Conservation (phyloP, 768 basidiomycete genomes). For the Amanita polypyramis region DNA sequence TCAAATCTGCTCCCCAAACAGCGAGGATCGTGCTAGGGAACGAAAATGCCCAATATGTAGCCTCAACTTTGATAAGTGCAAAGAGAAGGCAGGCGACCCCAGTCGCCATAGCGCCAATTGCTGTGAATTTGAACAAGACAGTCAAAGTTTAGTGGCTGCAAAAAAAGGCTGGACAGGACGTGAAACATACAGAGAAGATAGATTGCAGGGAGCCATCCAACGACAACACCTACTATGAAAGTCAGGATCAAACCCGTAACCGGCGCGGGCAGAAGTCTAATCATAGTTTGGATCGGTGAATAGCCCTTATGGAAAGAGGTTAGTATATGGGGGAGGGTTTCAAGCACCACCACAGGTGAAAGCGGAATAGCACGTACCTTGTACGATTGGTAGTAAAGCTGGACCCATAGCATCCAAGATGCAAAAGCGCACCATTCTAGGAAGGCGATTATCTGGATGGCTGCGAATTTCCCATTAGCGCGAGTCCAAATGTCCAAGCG, state of each 20-base stretch:
- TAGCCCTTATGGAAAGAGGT: too few species aligned
- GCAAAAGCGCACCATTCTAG: constrained; percentile 47
- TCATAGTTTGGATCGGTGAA: constrained; percentile 47
- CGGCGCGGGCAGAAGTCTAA: constrained; percentile 66
- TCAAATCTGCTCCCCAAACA: constrained; percentile 73
- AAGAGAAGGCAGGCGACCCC: constrained; percentile 50
- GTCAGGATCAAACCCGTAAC: constrained; percentile 57
- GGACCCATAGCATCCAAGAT: constrained; percentile 31
- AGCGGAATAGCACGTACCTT: not conserved
- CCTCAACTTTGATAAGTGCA: constrained; percentile 48
- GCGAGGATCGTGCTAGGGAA: constrained; percentile 58
- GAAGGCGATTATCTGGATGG: constrained; percentile 46
- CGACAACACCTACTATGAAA: constrained; percentile 47
- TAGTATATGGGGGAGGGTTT: too few species aligned
- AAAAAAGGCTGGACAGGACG: too few species aligned
- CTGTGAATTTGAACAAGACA: not conserved
- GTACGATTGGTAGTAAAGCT: constrained; percentile 11
- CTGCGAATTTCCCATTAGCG: constrained; percentile 46
- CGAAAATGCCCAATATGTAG: constrained; percentile 64
- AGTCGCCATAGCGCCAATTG: constrained; percentile 49
- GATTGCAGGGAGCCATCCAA: constrained; percentile 43
- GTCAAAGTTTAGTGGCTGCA: not conserved
- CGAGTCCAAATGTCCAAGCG: constrained; percentile 46
- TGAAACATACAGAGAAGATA: constrained; percentile 38
- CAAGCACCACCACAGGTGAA: not conserved